Base-by-base conservation (phyloP, 345 rosid genomes). In the Citrus reticulata region DNA sequence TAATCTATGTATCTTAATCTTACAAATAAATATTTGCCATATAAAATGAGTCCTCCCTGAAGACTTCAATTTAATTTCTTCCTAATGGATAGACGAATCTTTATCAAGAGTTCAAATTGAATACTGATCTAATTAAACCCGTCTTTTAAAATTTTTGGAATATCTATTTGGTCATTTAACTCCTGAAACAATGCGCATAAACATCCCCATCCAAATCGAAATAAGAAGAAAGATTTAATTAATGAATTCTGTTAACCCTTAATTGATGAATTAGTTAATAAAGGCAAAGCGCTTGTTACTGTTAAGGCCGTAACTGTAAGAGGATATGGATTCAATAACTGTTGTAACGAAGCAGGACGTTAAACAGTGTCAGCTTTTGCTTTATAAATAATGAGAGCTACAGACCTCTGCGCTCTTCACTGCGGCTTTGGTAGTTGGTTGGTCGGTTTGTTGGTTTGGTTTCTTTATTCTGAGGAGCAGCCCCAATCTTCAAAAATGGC, bases 321-420 rank as follows among this genome's bases (percentile, higher is more conserved):
- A 63, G 78, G 27, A 32, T 27, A 42, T 65, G 77, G 70, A 66
- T 57, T 40, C 71, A 40, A 67, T 80, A 63, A 71, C 73, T 68
- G 72, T 58, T 51, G 59, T 75, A 60, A 66, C 70, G 35, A 49
- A 79, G 71, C 32, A 71, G 63, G 77, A 77, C 59, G 71, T 58
- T 72, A 77, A 77, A 82, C 20, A 29, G 75, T 17, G 51, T 79
- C 80, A 55, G 85, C 82, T 87, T 87, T 86, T 81, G 61, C 86
- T 75, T 86, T 91, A 92, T 91, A 94, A 90, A 91, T 82, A 87
- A 70, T 63, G 85, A 66, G 90, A 64, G 49, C 34, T 57, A 72
- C 72, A 65, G 74, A 74, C 20, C 85, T 81, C 83, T 80, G 86
- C 79, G 86, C 79, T 64, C 77, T 76, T 58, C 87, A 83, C 86